These are phyloP conservation scores for Boletus eberwhitei DNA, from an alignment of 768 basidiomycete species.

Conservation along the genomic window DNA sequence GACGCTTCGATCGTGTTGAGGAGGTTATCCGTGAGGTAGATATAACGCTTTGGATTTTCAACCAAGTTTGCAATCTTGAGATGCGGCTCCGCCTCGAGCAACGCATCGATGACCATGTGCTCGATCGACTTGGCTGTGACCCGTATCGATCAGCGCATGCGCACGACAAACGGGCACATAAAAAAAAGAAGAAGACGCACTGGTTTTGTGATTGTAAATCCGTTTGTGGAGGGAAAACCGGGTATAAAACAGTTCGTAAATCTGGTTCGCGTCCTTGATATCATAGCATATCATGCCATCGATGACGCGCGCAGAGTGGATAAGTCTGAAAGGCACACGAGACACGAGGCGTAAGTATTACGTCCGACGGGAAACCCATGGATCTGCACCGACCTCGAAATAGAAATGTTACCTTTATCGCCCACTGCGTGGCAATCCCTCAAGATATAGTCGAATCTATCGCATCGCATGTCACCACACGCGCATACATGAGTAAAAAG, in stretches of 20 bases:
- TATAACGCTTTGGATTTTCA: constrained; percentile 53
- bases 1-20: constrained; percentile 56
- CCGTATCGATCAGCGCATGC: background rate
- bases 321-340: constrained; percentile 43
- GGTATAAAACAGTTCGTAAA: constrained; percentile 71
- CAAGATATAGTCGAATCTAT: constrained; percentile 78
- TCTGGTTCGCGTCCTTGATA: constrained; percentile 75
- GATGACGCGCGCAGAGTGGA: constrained; percentile 72
- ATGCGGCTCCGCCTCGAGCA: constrained; percentile 63
- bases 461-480: background rate
- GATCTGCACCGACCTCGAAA: constrained; percentile 38
- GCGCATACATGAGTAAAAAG: background rate
- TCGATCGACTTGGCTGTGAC: constrained; percentile 68
- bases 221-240: constrained; percentile 80
- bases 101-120: constrained; percentile 79
- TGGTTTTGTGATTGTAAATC: constrained; percentile 80
- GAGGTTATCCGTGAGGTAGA: constrained; percentile 69
- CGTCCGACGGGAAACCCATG: background rate
- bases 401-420: constrained; percentile 50
- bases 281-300: constrained; percentile 75
- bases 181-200: background rate
- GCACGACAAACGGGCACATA: background rate
- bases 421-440: constrained; percentile 74
- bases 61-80: constrained; percentile 59
- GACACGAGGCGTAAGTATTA: background rate